Evolutionary conservation across 2,329 filamentous ascomycete species (phyloP).

Genomic region (Aureobasidium uvarum): DNA sequence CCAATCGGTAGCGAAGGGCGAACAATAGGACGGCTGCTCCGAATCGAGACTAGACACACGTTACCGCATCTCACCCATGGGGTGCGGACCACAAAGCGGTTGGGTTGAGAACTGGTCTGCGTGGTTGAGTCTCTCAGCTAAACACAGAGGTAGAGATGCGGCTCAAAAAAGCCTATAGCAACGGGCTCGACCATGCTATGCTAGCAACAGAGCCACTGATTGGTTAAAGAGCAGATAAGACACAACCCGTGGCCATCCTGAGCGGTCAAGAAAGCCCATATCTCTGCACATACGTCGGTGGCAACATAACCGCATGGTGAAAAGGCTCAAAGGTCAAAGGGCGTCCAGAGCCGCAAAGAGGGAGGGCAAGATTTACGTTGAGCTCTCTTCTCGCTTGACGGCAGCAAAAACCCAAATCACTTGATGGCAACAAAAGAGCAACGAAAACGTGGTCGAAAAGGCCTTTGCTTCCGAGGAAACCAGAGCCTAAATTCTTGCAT

Average conservation of each 20-base stretch:
- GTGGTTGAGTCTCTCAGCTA: constrained; percentile 18
- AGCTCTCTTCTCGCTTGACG: constrained; percentile 6
- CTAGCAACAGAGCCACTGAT: constrained; percentile 1
- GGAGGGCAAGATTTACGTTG: background rate
- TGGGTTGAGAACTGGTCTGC: constrained; percentile 19
- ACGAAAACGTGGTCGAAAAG: constrained; percentile 1
- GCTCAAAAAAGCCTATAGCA: constrained; percentile 9
- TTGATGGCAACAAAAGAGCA: constrained; percentile 9
- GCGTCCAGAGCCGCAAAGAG: constrained; percentile 1
- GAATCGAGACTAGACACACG: constrained; percentile 3
- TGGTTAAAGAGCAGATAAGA: background rate
- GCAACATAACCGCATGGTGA: constrained; percentile 10
- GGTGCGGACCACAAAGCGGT: constrained; percentile 6
- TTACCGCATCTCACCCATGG: constrained; percentile 6
- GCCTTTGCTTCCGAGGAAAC: constrained; percentile 3
- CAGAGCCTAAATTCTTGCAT: constrained; percentile 3
- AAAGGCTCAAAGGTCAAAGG: background rate
- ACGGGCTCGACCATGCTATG: constrained; percentile 4
- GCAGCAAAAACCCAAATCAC: background rate
- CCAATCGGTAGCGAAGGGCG: background rate
- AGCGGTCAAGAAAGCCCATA: constrained; percentile 13
- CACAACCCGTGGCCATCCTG: background rate
- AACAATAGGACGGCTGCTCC: constrained; percentile 8
- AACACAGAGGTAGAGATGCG: constrained; percentile 5
- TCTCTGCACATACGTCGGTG: constrained; percentile 22